Base-by-base conservation (phyloP, 148 eudicot species). In the Simmondsia chinensis region DNA sequence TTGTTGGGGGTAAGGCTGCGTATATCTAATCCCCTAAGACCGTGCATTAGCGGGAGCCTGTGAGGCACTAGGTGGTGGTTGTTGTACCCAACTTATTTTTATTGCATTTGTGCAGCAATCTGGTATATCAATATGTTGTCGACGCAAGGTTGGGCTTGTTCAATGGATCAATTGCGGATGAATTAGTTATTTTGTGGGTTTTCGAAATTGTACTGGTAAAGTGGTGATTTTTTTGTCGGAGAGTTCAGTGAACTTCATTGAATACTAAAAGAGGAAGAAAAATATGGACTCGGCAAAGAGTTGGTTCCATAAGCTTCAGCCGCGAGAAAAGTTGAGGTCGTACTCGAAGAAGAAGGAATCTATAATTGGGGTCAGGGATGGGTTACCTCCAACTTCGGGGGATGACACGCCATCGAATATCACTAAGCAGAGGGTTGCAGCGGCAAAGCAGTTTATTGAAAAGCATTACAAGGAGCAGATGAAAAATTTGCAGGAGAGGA, bases 401-500 rank as follows among this genome's bases (percentile, higher is more conserved):
- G 99, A 86, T 28, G 99, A 86, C 36, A 69, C 87, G 1, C 72
- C 68, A 7, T 93, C 99, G 1, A 75, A 62, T 63, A 57, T 80
- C 36, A 93, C 99, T 9, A 80, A 86, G 39, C 94, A 93, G 46
- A 77, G 67, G 54, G 99, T 74, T 56, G 96, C 95, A 20, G 96
- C 96, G 3, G 96, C 99, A 39, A 93, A 93, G 73, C 95, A 93
- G 60, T 86, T 86, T 39, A 93, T 93, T 18, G 99, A 93, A 64
- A 93, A 93, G 20, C 99, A 93, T 69, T 93, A 93, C 89, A 93
- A 86, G 82, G 89, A 82, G 69, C 99, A 93, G 69, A 86, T 70
- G 94, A 93, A 75, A 74, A 93, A 69, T 52, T 72, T 93, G 65
- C 94, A 86, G 66, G 99, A 93, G 74, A 70, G 99, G 57, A 93